phyloP scores from a whole-genome alignment of 1,284 basidiomycete species.

The Ustilago lituana region DNA sequence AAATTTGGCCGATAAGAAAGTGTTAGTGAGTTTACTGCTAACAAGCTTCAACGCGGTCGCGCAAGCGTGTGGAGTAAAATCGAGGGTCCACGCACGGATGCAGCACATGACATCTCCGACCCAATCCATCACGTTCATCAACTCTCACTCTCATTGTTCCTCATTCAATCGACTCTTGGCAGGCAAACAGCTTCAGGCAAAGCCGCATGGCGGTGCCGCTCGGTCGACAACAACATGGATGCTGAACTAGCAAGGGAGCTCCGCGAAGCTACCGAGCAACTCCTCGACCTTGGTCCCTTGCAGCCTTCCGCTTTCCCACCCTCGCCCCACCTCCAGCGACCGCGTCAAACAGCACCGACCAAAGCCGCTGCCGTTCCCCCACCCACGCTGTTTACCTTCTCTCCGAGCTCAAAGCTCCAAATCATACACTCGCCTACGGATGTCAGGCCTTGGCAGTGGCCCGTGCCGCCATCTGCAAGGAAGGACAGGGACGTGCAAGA shows the following conservation, averaged over 20 bases:
- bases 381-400: conserved; percentile 10
- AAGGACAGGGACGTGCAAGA: not conserved
- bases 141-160: no score
- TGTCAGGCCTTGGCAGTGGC: conserved; percentile 41
- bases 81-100: no score
- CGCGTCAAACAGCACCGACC: not conserved
- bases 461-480: conserved; percentile 5
- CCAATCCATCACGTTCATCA: no score
- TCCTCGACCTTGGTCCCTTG: conserved; percentile 34
- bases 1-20: conserved; percentile 4
- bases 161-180: no score
- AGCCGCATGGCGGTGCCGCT: no score
- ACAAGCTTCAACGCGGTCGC: no score
- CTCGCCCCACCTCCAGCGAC: conserved; percentile 15
- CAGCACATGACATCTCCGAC: no score
- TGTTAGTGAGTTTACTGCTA: no score
- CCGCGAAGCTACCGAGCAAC: conserved; percentile 44
- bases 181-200: no score
- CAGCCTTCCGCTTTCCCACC: conserved; percentile 8
- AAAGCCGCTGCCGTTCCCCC: not conserved
- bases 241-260: conserved; percentile 43
- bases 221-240: conserved; percentile 41
- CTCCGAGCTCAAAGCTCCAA: conserved; percentile 27
- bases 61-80: no score
- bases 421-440: conserved; percentile 38